Evolutionary conservation across 2,329 filamentous ascomycete species (phyloP).

Genomic region (Celoporthe dispersa): DNA sequence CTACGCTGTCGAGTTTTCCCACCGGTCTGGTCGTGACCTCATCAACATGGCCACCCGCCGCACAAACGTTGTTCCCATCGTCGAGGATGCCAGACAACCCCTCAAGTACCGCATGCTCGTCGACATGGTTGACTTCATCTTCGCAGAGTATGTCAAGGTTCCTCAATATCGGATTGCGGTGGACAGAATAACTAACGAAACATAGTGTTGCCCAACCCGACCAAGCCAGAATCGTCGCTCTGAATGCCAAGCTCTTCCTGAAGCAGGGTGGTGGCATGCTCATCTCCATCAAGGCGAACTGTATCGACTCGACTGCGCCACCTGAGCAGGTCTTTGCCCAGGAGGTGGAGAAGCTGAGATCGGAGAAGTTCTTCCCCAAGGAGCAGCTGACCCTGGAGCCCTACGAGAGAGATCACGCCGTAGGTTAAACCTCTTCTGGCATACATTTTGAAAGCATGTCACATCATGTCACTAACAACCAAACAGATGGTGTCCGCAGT

Average conservation of each 20-base stretch:
- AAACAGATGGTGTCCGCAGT: slow-evolving; percentile 34
- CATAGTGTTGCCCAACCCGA: slow-evolving; percentile 55
- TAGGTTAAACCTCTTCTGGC: slow-evolving; percentile 19
- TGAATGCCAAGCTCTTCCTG: slow-evolving; percentile 82
- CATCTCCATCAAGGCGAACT: slow-evolving; percentile 98
- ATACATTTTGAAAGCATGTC: slow-evolving; percentile 25
- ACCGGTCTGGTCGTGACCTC: slow-evolving; percentile 94
- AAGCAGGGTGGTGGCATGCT: slow-evolving; percentile 47
- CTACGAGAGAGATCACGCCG: slow-evolving; percentile 72
- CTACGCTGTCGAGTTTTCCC: slow-evolving; percentile 97
- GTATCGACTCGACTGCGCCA: slow-evolving; percentile 95
- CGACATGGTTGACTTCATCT: slow-evolving; percentile 94
- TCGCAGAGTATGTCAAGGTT: slow-evolving; percentile 67
- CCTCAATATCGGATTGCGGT: background rate
- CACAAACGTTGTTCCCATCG: slow-evolving; percentile 97
- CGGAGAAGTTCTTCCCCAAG: slow-evolving; percentile 92
- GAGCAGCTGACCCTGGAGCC: slow-evolving; percentile 89
- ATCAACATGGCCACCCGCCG: slow-evolving; percentile 99
- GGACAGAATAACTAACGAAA: slow-evolving; percentile 6
- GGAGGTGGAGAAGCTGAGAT: slow-evolving; percentile 95
- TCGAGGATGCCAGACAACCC: slow-evolving; percentile 95
- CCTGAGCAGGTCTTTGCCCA: slow-evolving; percentile 92
- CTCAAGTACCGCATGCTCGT: slow-evolving; percentile 98
- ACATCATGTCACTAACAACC: slow-evolving; percentile 16
- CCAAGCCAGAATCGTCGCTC: slow-evolving; percentile 92